Evolutionary conservation across 176 grass and related monocot genomes (phyloP).

Genomic region (Bromus sterilis): DNA sequence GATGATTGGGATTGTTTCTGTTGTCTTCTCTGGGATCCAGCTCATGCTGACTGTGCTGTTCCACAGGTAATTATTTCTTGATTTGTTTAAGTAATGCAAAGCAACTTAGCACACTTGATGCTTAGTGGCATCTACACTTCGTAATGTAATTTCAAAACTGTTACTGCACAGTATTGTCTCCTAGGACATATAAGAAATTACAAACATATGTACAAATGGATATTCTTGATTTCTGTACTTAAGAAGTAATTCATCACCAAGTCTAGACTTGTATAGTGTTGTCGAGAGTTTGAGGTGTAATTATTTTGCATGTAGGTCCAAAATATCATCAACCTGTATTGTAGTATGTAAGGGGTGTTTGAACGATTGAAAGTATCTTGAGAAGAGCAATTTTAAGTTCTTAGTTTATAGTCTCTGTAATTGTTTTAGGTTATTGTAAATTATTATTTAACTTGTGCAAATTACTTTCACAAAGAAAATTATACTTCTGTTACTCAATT

Average conservation of each 20-base stretch:
- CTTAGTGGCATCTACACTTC: neutral
- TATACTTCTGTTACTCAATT: neutral
- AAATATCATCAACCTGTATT: neutral
- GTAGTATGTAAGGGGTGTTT: neutral
- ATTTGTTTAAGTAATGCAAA: slow-evolving; percentile 10
- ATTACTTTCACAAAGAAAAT: neutral
- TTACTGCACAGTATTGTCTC: neutral
- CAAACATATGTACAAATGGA: neutral
- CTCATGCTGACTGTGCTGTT: slow-evolving; percentile 95
- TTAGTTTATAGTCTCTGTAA: neutral
- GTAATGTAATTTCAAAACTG: neutral
- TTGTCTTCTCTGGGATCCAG: slow-evolving; percentile 76
- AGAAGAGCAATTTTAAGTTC: neutral
- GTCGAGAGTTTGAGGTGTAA: neutral
- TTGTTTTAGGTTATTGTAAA: neutral
- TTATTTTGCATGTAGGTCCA: neutral
- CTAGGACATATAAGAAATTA: neutral
- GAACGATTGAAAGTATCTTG: neutral
- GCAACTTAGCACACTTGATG: neutral
- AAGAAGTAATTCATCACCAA: neutral
- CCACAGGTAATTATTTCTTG: slow-evolving; percentile 62
- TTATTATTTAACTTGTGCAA: neutral
- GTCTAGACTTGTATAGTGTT: neutral
- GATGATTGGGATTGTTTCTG: slow-evolving; percentile 98
- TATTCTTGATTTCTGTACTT: neutral